Percentiles rank a stretch among this genome's conserved stretches.
phyloP scores from a whole-genome alignment of 202 grass and related monocot genomes.

The Brachypodium distachyon region DNA sequence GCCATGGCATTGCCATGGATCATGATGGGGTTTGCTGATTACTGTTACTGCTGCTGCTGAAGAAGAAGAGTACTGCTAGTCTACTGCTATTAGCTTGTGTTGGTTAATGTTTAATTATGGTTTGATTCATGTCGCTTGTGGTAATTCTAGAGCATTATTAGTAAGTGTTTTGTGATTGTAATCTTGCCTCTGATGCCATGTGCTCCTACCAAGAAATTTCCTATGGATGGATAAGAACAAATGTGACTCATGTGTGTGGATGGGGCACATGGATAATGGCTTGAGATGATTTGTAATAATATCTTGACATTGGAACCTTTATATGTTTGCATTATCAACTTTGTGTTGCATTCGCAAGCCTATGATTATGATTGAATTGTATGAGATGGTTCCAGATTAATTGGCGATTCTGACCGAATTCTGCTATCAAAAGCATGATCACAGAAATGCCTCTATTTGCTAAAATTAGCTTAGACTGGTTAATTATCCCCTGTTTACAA shows the following conservation, averaged over 20 bases:
- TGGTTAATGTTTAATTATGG: slow-evolving; percentile 19
- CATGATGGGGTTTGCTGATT: neutral
- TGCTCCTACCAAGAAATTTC: neutral
- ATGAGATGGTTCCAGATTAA: neutral
- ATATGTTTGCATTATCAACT: neutral
- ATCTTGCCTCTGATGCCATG: neutral
- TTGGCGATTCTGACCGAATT: no score
- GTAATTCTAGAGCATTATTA: slow-evolving; percentile 5
- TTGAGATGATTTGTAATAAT: neutral
- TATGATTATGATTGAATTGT: neutral
- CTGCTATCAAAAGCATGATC: neutral
- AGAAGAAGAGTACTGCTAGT: neutral
- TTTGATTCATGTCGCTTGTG: neutral
- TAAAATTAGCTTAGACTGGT: neutral
- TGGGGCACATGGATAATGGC: neutral
- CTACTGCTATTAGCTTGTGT: neutral
- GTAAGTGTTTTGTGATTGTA: neutral
- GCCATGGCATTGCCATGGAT: neutral
- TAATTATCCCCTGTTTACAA: neutral
- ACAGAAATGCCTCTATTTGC: neutral
- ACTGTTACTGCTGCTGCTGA: neutral
- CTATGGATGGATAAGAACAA: neutral
- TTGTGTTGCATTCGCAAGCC: neutral
- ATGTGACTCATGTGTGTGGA: neutral
- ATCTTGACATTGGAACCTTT: neutral